Evolutionary conservation across 805 yeast species (phyloP).

Genomic region (Scheffersomyces stipitis): DNA sequence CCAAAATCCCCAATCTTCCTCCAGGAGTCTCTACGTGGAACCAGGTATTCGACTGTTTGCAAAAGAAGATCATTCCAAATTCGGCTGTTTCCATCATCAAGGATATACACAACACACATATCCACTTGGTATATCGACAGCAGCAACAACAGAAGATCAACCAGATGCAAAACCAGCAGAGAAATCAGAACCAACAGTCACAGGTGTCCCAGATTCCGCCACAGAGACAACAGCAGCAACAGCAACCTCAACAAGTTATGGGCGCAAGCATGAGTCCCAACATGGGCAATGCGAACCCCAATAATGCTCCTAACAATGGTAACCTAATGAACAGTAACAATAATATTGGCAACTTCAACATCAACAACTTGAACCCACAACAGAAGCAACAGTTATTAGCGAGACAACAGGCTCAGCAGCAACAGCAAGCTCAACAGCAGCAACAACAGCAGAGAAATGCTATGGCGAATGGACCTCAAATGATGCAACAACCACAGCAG

Average conservation of each 20-base stretch:
- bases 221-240: slow-evolving; percentile 10
- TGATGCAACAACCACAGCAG: slow-evolving; percentile 11
- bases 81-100: slow-evolving; percentile 59
- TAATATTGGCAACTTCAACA: slow-evolving; percentile 15
- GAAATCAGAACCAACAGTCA: slow-evolving; percentile 3
- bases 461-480: slow-evolving; percentile 8
- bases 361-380: slow-evolving; percentile 30
- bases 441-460: slow-evolving; percentile 18
- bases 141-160: slow-evolving; percentile 44
- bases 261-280: slow-evolving; percentile 5
- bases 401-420: slow-evolving; percentile 21
- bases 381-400: slow-evolving; percentile 36
- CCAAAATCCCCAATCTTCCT: slow-evolving; percentile 74
- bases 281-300: slow-evolving; percentile 7
- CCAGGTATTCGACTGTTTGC: slow-evolving; percentile 63
- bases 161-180: slow-evolving; percentile 19
- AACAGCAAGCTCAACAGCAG: slow-evolving; percentile 18
- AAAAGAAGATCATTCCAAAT: slow-evolving; percentile 57
- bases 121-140: slow-evolving; percentile 54
- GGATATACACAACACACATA: slow-evolving; percentile 66
- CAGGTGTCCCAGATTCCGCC: slow-evolving; percentile 11
- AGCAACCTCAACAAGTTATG: slow-evolving; percentile 7
- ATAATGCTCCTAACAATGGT: slow-evolving; percentile 11
- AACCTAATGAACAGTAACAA: slow-evolving; percentile 15
- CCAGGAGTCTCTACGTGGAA: slow-evolving; percentile 80